These are phyloP conservation scores for Rhizopogon salebrosus DNA, from an alignment of 768 basidiomycete species.

Conservation along the genomic window DNA sequence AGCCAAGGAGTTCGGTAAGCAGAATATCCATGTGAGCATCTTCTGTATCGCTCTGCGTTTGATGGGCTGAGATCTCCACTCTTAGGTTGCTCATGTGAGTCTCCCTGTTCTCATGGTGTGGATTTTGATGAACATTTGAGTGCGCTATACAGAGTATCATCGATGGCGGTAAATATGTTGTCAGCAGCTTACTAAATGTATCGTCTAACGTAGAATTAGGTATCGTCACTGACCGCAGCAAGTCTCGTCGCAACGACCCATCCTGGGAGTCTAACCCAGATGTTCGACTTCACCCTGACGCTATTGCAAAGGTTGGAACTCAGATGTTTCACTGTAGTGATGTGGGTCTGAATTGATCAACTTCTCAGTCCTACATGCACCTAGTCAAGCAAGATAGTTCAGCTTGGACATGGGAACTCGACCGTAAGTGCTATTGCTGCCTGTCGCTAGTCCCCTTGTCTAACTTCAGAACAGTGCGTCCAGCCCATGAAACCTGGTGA, in stretches of 20 bases:
- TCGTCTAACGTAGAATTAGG: neutral
- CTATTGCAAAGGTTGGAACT: constrained; percentile 58
- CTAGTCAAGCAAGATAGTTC: constrained; percentile 66
- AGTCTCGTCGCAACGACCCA: constrained; percentile 21
- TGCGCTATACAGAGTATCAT: neutral
- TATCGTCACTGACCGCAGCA: constrained; percentile 29
- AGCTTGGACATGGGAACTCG: constrained; percentile 77
- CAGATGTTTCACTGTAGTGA: neutral
- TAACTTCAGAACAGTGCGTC: constrained; percentile 32
- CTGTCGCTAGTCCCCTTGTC: neutral
- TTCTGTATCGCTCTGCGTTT: neutral
- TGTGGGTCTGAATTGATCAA: neutral
- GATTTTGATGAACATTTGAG: neutral
- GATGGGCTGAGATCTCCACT: constrained; percentile 1
- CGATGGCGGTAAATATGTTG: neutral
- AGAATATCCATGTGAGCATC: constrained; percentile 61
- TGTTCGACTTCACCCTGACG: constrained; percentile 51
- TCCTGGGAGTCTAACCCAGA: constrained; percentile 43
- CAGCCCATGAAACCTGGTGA: constrained; percentile 53
- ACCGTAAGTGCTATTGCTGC: constrained; percentile 42
- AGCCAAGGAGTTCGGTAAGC: constrained; percentile 68
- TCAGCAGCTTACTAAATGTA: neutral
- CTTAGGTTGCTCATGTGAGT: constrained; percentile 63
- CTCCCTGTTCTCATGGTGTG: neutral
- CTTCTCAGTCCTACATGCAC: constrained; percentile 53